phyloP scores from a whole-genome alignment of 1,284 basidiomycete species.

The Hypsizygus ulmarius region DNA sequence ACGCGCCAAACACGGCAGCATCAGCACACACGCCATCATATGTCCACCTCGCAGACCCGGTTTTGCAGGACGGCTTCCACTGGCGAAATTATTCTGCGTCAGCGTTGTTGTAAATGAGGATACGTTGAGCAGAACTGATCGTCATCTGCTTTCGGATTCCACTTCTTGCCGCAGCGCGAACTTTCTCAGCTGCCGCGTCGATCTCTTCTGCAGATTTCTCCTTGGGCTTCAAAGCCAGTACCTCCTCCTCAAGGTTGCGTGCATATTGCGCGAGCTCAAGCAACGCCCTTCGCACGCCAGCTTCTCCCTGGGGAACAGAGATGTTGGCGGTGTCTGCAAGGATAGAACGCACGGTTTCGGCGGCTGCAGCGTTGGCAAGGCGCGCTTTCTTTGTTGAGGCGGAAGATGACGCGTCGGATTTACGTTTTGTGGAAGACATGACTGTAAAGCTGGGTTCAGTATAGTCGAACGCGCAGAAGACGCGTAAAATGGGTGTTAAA shows the following conservation, averaged over 20 bases:
- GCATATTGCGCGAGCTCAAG: constrained; percentile 45
- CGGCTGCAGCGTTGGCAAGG: constrained; percentile 18
- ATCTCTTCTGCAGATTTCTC: constrained; percentile 41
- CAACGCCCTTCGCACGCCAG: constrained; percentile 27
- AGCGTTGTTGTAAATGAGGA: constrained; percentile 10
- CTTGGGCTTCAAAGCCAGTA: constrained; percentile 32
- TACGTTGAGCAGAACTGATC: constrained; percentile 28
- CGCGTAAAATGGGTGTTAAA: background rate
- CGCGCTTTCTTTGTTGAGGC: constrained; percentile 32
- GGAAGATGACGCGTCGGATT: constrained; percentile 27
- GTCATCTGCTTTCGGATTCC: constrained; percentile 57
- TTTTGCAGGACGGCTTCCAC: constrained; percentile 56
- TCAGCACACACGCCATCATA: constrained; percentile 57
- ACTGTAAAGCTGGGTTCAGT: background rate
- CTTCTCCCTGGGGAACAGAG: constrained; percentile 34
- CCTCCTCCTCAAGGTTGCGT: constrained; percentile 39
- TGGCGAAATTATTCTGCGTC: constrained; percentile 17
- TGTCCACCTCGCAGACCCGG: constrained; percentile 44
- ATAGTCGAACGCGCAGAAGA: background rate
- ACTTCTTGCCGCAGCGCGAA: constrained; percentile 43
- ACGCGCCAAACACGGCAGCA: constrained; percentile 47
- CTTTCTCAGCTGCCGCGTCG: constrained; percentile 43
- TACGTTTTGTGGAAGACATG: constrained; percentile 35
- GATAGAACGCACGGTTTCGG: constrained; percentile 34
- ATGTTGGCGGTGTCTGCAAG: constrained; percentile 35